Percentiles rank a stretch among this genome's conserved stretches.
Evolutionary conservation across 164 flowering plant genomes (phyloP).

Genomic region (Annona squamosa): DNA sequence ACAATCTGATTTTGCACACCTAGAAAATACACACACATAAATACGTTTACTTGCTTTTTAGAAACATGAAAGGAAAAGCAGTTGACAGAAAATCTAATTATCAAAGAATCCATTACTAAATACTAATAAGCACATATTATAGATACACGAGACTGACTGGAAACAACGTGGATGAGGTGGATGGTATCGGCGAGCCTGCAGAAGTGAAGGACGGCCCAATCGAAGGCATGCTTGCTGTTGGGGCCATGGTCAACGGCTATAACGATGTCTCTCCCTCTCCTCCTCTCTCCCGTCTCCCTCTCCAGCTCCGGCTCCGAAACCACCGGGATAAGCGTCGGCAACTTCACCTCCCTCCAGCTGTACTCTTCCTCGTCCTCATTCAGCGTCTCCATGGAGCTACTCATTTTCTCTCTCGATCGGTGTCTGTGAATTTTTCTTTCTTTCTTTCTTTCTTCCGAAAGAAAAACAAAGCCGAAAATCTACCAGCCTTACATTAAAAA

Average conservation of each 20-base stretch:
- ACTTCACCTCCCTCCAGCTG: conserved; percentile 59
- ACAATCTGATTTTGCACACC: conserved; percentile 55
- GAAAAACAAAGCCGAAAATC: too few species aligned
- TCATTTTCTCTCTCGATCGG: background rate
- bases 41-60: background rate
- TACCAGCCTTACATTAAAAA: background rate
- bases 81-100: too few species aligned
- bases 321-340: conserved; percentile 51
- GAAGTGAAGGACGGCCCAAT: conserved; percentile 76
- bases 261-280: conserved; percentile 66
- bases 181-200: conserved; percentile 83
- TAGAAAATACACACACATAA: conserved; percentile 7
- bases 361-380: conserved; percentile 57
- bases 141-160: conserved; percentile 32
- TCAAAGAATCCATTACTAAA: too few species aligned
- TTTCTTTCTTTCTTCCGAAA: background rate
- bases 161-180: conserved; percentile 74
- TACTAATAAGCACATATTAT: background rate
- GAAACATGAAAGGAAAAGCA: background rate
- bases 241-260: conserved; percentile 92
- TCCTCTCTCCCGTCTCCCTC: conserved; percentile 70
- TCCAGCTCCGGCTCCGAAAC: conserved; percentile 60
- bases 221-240: conserved; percentile 86
- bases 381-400: conserved; percentile 39
- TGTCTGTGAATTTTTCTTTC: background rate